Percentiles rank a stretch among this genome's conserved stretches.
Conservation (phyloP, 345 rosid genomes). For the Bruguiera gymnorhiza region DNA sequence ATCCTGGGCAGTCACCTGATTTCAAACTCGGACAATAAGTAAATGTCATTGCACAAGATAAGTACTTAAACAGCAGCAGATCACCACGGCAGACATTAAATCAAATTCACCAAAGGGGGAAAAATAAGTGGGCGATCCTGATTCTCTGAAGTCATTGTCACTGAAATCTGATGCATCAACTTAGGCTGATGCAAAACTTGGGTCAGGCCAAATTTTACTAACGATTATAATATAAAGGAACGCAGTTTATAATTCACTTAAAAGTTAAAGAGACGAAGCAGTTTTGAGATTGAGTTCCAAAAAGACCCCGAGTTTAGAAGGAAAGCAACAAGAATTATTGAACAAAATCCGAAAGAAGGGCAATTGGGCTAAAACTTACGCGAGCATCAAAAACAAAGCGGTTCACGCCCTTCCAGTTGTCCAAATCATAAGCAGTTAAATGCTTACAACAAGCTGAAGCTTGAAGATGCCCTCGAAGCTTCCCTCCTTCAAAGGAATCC, state of each 20-base stretch:
- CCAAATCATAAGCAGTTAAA: constrained; percentile 33
- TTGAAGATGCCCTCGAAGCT: constrained; percentile 28
- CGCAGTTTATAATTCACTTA: neutral
- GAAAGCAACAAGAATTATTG: neutral
- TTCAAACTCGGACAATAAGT: neutral
- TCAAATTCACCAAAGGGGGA: neutral
- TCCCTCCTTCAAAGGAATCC: constrained; percentile 28
- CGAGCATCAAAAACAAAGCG: constrained; percentile 33
- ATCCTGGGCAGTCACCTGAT: constrained; percentile 27
- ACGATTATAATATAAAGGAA: neutral
- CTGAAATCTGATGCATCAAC: neutral
- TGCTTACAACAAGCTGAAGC: constrained; percentile 37
- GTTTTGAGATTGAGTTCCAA: constrained; percentile 5
- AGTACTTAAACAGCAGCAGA: too few species aligned
- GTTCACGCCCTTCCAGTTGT: constrained; percentile 30
- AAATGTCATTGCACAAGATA: neutral
- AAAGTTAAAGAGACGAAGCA: constrained; percentile 7
- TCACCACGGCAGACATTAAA: neutral
- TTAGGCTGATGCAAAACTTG: neutral
- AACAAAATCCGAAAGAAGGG: neutral
- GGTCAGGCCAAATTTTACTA: neutral
- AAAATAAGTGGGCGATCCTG: neutral
- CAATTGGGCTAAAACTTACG: constrained; percentile 7
- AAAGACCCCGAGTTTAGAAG: neutral
- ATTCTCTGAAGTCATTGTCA: neutral